Evolutionary conservation across 2,329 filamentous ascomycete genomes (phyloP).

Genomic region (Alternaria ventricosa): DNA sequence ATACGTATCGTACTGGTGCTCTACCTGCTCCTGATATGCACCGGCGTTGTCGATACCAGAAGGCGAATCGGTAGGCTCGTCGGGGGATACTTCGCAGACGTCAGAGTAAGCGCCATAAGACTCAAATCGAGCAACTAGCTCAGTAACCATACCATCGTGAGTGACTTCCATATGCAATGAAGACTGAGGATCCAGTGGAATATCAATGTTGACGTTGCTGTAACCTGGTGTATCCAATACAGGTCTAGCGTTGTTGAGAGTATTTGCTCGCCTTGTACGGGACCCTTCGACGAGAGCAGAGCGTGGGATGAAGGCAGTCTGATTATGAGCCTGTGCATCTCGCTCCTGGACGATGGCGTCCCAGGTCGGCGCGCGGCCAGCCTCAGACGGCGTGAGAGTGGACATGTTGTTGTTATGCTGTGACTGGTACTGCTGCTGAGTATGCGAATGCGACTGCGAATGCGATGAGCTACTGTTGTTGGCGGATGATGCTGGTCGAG

Average conservation of each 20-base stretch:
- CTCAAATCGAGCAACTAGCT: conserved; percentile 31
- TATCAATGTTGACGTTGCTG: conserved; percentile 29
- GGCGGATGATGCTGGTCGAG: conserved; percentile 13
- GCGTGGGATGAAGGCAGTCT: conserved; percentile 28
- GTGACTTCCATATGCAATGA: conserved; percentile 27
- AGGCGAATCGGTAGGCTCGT: not conserved
- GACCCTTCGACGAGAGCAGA: conserved; percentile 20
- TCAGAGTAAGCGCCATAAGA: conserved; percentile 22
- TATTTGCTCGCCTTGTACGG: not conserved
- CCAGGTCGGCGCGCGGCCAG: conserved; percentile 10
- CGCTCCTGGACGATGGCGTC: not conserved
- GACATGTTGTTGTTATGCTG: conserved; percentile 35
- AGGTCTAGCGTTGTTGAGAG: conserved; percentile 8
- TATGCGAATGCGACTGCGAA: conserved; percentile 26
- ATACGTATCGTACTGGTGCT: not conserved
- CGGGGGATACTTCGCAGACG: conserved; percentile 15
- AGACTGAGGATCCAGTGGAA: conserved; percentile 27
- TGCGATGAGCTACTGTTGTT: conserved; percentile 19
- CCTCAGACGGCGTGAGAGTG: conserved; percentile 24
- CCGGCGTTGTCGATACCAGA: conserved; percentile 11
- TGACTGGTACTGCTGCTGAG: conserved; percentile 21
- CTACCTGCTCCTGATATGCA: not conserved
- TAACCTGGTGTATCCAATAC: conserved; percentile 21
- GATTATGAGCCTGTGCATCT: conserved; percentile 1
- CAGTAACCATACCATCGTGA: conserved; percentile 38